Percentiles rank a stretch among this genome's conserved stretches.
Evolutionary conservation across 495 filamentous ascomycete species (phyloP).

Genomic region (Cenococcum geophilum): DNA sequence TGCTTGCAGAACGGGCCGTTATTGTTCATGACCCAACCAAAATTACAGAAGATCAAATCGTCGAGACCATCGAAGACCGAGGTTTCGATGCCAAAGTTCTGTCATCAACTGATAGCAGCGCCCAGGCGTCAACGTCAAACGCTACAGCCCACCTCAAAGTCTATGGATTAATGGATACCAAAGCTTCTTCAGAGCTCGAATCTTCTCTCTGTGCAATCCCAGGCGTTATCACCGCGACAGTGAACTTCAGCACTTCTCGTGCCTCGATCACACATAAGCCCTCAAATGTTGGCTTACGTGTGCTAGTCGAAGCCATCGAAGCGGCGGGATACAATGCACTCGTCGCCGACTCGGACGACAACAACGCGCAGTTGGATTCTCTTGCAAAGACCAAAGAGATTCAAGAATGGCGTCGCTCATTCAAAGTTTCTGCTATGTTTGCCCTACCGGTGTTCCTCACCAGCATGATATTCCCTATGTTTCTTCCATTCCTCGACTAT

Average conservation of each 20-base stretch:
- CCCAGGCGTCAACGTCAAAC: slow-evolving; percentile 42
- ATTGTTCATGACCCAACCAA: slow-evolving; percentile 70
- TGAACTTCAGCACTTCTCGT: slow-evolving; percentile 62
- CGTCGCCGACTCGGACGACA: slow-evolving; percentile 85
- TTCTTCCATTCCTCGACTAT: slow-evolving; percentile 55
- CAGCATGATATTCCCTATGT: slow-evolving; percentile 72
- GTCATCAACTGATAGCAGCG: slow-evolving; percentile 48
- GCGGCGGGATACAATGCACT: slow-evolving; percentile 77
- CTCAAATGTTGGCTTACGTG: slow-evolving; percentile 65
- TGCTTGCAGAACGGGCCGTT: slow-evolving; percentile 87
- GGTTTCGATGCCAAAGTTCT: slow-evolving; percentile 88
- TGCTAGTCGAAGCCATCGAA: slow-evolving; percentile 78
- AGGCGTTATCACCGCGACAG: slow-evolving; percentile 66
- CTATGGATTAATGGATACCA: slow-evolving; percentile 67
- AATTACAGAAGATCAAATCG: slow-evolving; percentile 63
- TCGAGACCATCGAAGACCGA: slow-evolving; percentile 77
- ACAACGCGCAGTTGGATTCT: slow-evolving; percentile 93
- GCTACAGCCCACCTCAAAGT: slow-evolving; percentile 68
- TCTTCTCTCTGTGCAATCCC: slow-evolving; percentile 55
- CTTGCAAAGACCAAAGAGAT: slow-evolving; percentile 95
- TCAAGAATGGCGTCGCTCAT: slow-evolving; percentile 79
- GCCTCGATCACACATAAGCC: slow-evolving; percentile 66
- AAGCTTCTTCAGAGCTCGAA: slow-evolving; percentile 66
- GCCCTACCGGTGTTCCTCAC: slow-evolving; percentile 89
- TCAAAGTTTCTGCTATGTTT: slow-evolving; percentile 67